Conservation (phyloP, 2,329 filamentous ascomycete genomes). For the Reticulascus tulasneorum region DNA sequence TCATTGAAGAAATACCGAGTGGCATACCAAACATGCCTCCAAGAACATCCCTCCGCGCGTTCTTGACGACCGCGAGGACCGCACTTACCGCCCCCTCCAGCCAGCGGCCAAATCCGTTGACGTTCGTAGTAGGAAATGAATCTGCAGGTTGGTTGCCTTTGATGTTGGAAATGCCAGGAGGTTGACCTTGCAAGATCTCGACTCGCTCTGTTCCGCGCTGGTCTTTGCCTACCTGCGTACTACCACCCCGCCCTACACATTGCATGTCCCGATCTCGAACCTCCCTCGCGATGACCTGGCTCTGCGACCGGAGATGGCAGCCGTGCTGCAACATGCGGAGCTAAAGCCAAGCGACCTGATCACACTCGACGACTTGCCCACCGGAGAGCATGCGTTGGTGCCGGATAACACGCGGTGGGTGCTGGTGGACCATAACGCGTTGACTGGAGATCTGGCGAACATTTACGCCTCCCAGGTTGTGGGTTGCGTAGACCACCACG, state of each 20-base stretch:
- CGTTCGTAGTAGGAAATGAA: slow-evolving; percentile 64
- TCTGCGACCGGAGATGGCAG: slow-evolving; percentile 69
- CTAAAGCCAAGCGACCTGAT: slow-evolving; percentile 60
- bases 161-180: not conserved
- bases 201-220: slow-evolving; percentile 72
- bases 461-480: slow-evolving; percentile 50
- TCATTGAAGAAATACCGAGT: not conserved
- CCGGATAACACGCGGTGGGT: slow-evolving; percentile 63
- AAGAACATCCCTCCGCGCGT: slow-evolving; percentile 40
- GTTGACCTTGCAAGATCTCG: slow-evolving; percentile 57
- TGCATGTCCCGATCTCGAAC: slow-evolving; percentile 72
- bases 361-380: slow-evolving; percentile 50
- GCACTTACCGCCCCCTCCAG: slow-evolving; percentile 40
- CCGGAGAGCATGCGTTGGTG: slow-evolving; percentile 29
- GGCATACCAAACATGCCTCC: slow-evolving; percentile 21
- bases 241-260: slow-evolving; percentile 45
- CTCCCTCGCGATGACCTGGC: slow-evolving; percentile 63
- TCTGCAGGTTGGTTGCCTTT: slow-evolving; percentile 49
- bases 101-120: slow-evolving; percentile 45
- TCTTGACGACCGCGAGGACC: slow-evolving; percentile 46
- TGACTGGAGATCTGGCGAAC: slow-evolving; percentile 58
- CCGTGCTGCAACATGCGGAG: slow-evolving; percentile 58
- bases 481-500: slow-evolving; percentile 76
- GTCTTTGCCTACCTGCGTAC: slow-evolving; percentile 71
- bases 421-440: slow-evolving; percentile 74